Base-by-base conservation (phyloP, 768 basidiomycete genomes). In the Strobilomyces echinocephalus region DNA sequence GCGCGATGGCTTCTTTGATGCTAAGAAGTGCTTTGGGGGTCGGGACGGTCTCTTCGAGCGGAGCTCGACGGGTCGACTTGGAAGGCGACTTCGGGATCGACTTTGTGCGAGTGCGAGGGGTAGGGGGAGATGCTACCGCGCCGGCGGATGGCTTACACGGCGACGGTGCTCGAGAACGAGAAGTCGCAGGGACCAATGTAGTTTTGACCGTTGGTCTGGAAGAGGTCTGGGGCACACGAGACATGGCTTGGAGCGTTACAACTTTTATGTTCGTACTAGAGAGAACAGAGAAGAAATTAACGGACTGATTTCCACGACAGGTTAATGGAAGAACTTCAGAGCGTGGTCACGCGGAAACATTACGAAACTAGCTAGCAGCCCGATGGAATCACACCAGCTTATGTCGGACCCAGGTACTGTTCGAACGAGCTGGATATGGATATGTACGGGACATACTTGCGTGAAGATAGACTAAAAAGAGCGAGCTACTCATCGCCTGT, bases 1-100 rank as follows among this genome's bases (percentile, higher is more conserved):
- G 72, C 2, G 89, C 89, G 63, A 92, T 90, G 14, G 83, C 85
- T 56, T 90, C 90, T 60, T 83, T 83, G 57, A 91, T 78, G 63
- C 79, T 88, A 30, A 79, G 53, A 35, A 66, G 58, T 38, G 41
- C 1, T 49, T 69, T 75, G 15, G 72, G 59, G 16, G 77, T 53
- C 34, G 59, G 66, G 8, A 61, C 45, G 24, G 63, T 63, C 54
- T 54, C 60, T 50, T 59, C 61, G 31, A 56, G 59, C 1, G 56
- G 60, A 46, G 60, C 49, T 31, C 68, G 59, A 26, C 69, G 68
- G 24, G 49, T 18, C 12, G 62, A 16, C 45, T 69, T 70, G n/a
- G 66, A 60, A 30, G 71, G 65, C 5, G 72, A 71, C 49, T 71
- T 72, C 0, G 71, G 71, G 24, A 65, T 52, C 9, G 73, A 74